These are phyloP conservation scores for Geotrichum klebahnii DNA, from an alignment of 1,139 yeast genomes.

Conservation along the genomic window DNA sequence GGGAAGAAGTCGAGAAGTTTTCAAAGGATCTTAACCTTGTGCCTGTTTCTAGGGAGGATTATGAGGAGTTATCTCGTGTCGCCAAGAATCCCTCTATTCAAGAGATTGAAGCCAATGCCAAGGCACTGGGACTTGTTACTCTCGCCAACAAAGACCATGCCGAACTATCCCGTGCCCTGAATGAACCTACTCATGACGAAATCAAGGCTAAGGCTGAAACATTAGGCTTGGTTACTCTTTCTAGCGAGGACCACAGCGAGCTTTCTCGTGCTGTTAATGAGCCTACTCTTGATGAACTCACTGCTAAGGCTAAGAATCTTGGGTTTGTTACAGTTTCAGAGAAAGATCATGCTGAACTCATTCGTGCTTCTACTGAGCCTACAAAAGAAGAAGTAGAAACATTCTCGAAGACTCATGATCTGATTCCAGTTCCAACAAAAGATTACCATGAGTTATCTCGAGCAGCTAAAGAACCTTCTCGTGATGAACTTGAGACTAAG, in stretches of 20 bases:
- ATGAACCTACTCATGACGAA: conserved; percentile 26
- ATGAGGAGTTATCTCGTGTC: conserved; percentile 27
- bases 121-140: conserved; percentile 33
- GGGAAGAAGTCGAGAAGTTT: conserved; percentile 29
- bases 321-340: conserved; percentile 17
- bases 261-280: conserved; percentile 15
- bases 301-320: conserved; percentile 3
- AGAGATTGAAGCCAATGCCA: conserved; percentile 25
- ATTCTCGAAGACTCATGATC: conserved; percentile 49
- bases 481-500: conserved; percentile 23
- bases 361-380: conserved; percentile 20
- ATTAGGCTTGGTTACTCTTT: conserved; percentile 14
- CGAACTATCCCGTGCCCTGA: conserved; percentile 23
- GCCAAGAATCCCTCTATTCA: conserved; percentile 27
- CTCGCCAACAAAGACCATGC: conserved; percentile 26
- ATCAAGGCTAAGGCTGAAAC: conserved; percentile 25
- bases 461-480: conserved; percentile 19
- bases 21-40: conserved; percentile 38
- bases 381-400: conserved; percentile 40
- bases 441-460: no score
- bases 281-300: no score
- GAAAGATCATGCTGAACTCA: background rate
- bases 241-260: conserved; percentile 8
- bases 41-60: conserved; percentile 42
- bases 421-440: conserved; percentile 51